These are phyloP conservation scores for Fusarium chuoi DNA, from an alignment of 2,329 filamentous ascomycete species.

Conservation along the genomic window DNA sequence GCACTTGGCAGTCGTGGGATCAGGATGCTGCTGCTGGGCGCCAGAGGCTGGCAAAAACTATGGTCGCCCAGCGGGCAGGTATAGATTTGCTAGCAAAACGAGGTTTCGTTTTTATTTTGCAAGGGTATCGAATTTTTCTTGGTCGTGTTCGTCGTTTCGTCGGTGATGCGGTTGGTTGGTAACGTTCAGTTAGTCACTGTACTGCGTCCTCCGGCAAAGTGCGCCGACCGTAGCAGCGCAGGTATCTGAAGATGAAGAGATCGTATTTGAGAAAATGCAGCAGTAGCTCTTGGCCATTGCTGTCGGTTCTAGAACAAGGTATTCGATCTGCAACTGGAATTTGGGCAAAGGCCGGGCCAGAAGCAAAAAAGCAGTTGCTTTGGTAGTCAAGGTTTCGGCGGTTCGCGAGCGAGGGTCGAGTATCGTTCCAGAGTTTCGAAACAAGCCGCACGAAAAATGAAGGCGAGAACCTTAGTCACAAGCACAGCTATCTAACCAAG, in stretches of 20 bases:
- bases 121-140: slow-evolving; percentile 24
- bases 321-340: slow-evolving; percentile 25
- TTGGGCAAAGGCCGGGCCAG: slow-evolving; percentile 10
- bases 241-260: slow-evolving; percentile 16
- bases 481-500: slow-evolving; percentile 31
- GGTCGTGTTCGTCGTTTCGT: slow-evolving; percentile 31
- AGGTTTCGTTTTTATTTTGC: slow-evolving; percentile 9
- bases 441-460: slow-evolving; percentile 15
- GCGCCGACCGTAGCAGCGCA: slow-evolving; percentile 34
- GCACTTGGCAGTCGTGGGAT: slow-evolving; percentile 13
- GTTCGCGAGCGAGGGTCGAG: slow-evolving; percentile 14
- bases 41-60: slow-evolving; percentile 34
- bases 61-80: slow-evolving; percentile 39
- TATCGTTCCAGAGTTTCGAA: slow-evolving; percentile 19
- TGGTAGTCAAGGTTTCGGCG: slow-evolving; percentile 5
- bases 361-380: slow-evolving; percentile 18
- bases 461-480: slow-evolving; percentile 17
- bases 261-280: slow-evolving; percentile 15
- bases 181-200: slow-evolving; percentile 32
- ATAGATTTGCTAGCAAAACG: slow-evolving; percentile 7
- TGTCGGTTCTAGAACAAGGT: slow-evolving; percentile 34
- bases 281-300: slow-evolving; percentile 42
- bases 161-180: slow-evolving; percentile 19
- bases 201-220: slow-evolving; percentile 30
- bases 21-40: slow-evolving; percentile 37